Evolutionary conservation across 176 grass and related monocot genomes (phyloP), one percentile per base, ranked within the genome.

Genomic region (Phragmites australis): DNA sequence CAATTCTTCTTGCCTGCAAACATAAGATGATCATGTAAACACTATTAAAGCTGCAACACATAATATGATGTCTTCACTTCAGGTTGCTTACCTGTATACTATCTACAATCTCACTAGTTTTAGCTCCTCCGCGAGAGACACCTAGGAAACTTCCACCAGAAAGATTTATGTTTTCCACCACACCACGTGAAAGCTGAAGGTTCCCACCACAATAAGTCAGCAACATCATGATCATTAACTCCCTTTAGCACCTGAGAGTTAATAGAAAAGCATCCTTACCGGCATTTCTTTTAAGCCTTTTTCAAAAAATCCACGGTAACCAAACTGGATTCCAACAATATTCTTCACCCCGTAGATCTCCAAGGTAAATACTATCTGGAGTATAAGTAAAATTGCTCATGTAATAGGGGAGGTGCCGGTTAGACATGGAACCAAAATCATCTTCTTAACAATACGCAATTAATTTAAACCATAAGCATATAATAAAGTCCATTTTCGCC

Each of bases 151-250:
- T 98, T 91, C 96, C 96, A 68, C 96, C 96, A 74, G 86, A 63
- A 81, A 98, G 92, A 89, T 95, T 94, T 91, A 98, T 98, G 48
- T 92, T 98, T 83, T 98, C 92, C 78, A 98, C 96, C 29, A 94
- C 79, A 57, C 64, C 64, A 68, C 88, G 88, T 37, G 96, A 98
- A 88, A 98, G 92, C 95, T 98, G 85, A 43, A 48, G 19, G 57
- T 76, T 81, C 49, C 15, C 50, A 81, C 23, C 64, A 81, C 51
- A 68, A 87, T 32, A 8, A 61, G 61, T 46, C 12, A 53, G 56
- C 13, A 65, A 30, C 1, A 39, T 21, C 13, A 78, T 72, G 30
- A 83, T 50, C 3, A 83, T 76, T 49, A 65, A 70, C 6, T 67
- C 13, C 21, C 19, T 81, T 54, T 31, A 77, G 63, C n/a, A 56